Base-by-base conservation (phyloP, 176 grass and related monocot genomes). In the Juncus inflexus region DNA sequence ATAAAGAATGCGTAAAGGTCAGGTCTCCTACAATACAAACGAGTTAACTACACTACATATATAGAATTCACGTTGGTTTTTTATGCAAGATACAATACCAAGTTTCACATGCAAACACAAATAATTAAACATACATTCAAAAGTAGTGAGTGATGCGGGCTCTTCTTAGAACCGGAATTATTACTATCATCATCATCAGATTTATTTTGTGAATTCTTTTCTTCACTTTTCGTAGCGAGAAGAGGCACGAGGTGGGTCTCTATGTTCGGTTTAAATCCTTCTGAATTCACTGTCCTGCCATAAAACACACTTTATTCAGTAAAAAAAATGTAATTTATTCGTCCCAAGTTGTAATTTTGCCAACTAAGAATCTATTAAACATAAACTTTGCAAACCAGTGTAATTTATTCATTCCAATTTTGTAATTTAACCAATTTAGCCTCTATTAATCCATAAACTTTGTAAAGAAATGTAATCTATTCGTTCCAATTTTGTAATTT, bases 251-350 rank as follows among this genome's bases (percentile, higher is more conserved):
- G 79, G 69, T 91, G 87, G 41, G 40, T 90, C 87, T 96, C 91
- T 62, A 96, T 72, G 52, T 96, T 96, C 66, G 91, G 91, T 78
- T 90, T 96, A 66, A 96, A 96, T 0, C 91, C 91, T 37, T 96
- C 91, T 76, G 84, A 83, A 60, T 96, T 96, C 79, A 96, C 91
- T 86, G 87, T 90, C 77, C 91, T 96, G 90, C 69, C 83, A 65
- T 54, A 52, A 59, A 87, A 77, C 63, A 35, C 3, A 75, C 66
- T 45, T 52, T 58, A 81, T 4, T 83, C 60, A 90, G 70, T 37
- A 0, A 28, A 28, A 28, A 28, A 28, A 28, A 28, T 1, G 1
- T 28, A 28, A 28, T 28, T 66, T 77, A 63, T 28, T 28, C 19
- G 19, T 28, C 19, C 19, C 19, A 28, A 28, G 19, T 28, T 28